Evolutionary conservation across 495 filamentous ascomycete species (phyloP), one percentile per base, ranked within the genome.

Genomic region (Baudoinia panamericana): DNA sequence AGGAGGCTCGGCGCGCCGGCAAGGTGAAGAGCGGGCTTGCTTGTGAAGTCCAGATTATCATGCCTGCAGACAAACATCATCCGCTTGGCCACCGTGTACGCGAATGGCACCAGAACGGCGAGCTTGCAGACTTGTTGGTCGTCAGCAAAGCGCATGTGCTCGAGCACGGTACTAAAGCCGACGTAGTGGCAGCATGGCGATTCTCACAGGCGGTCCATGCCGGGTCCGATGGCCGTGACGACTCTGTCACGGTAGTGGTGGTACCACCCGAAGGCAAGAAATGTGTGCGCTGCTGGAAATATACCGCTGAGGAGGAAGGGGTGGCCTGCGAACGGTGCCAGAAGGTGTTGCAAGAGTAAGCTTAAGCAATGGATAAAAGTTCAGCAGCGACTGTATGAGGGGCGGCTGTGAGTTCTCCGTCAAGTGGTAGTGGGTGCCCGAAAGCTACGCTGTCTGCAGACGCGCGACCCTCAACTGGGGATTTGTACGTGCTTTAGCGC

Each of bases 251-350:
- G 1, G 79, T 75, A 10, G 59, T 73, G 55, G 78, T 93, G 9
- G 61, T 75, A 27, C 73, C 76, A n/a, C 76, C 86, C 0, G 64
- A 64, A 43, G 63, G 72, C 3, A 39, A 61, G 30, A 96, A 96
- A 54, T 96, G 88, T 51, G 67, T 72, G 2, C 70, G 88, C 30
- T 95, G 90, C 63, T 95, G 90, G 90, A 73, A 79, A 41, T 93
- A 80, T 62, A 69, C 74, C 15, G 68, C 70, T 18, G 60, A 63
- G 8, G 55, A 59, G 25, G 69, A 76, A 56, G 75, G 78, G 15
- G 57, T 59, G 42, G 61, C 92, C 32, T 94, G 88, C 60, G 60
- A 59, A 36, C 67, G 85, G 51, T 93, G 88, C 59, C 72, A 78
- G 42, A 67, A 74, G 1, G 78, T 83, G 8, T 69, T 85, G 5